Percentiles rank a stretch among this genome's conserved stretches.
These are phyloP conservation scores for Solanum bulbocastanum DNA, from an alignment of 257 asterid genomes.

Conservation along the genomic window DNA sequence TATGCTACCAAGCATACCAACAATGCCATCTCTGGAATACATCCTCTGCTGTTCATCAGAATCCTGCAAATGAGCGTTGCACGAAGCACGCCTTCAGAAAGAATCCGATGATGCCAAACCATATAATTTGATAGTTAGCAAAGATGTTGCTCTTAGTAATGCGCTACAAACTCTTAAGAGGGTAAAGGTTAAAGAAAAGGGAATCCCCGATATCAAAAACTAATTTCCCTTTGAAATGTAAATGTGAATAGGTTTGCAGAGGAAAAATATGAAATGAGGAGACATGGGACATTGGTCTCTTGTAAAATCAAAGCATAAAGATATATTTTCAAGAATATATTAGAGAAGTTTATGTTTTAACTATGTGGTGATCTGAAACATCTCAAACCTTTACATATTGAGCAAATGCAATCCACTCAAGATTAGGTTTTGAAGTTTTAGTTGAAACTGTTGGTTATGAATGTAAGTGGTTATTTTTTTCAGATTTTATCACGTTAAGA, in stretches of 20 bases:
- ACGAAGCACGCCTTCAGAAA: conserved; percentile 73
- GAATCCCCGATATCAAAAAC: not conserved
- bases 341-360: not conserved
- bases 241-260: not conserved
- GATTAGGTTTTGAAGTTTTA: not conserved
- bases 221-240: not conserved
- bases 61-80: conserved; percentile 7
- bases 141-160: not conserved
- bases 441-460: not conserved
- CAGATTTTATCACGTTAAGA: not conserved
- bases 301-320: not conserved
- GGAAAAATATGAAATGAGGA: not conserved
- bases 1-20: no score
- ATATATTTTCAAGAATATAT: not conserved
- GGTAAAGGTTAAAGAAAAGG: not conserved
- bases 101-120: conserved; percentile 50
- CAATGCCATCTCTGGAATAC: no score
- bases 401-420: not conserved
- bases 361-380: not conserved
- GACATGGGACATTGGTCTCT: not conserved
- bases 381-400: not conserved
- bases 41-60: no score
- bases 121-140: conserved; percentile 15
- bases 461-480: not conserved
- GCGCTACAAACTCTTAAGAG: not conserved